These are phyloP conservation scores for Suillus sp. DNA, from an alignment of 768 basidiomycete species.

Conservation along the genomic window DNA sequence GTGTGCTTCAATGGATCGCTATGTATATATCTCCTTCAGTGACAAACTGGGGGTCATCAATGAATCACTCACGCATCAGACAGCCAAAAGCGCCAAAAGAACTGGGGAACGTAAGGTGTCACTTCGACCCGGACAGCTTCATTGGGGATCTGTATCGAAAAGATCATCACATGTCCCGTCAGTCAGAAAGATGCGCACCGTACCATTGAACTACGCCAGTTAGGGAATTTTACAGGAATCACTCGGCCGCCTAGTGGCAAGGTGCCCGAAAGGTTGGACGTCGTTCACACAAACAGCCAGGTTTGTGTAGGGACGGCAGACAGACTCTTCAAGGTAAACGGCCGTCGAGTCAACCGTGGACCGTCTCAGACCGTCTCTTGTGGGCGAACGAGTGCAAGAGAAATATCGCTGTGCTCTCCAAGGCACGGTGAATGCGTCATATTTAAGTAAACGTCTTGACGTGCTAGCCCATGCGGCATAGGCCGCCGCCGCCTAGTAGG, in stretches of 20 bases:
- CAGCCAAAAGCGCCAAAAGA: slow-evolving; percentile 54
- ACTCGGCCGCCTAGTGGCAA: too few species aligned
- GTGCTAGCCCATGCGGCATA: background rate
- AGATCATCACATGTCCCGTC: background rate
- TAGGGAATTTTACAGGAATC: background rate
- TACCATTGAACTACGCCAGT: slow-evolving; percentile 1
- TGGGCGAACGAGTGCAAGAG: background rate
- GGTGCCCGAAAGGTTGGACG: background rate
- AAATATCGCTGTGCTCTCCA: slow-evolving; percentile 1
- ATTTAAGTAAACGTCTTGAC: slow-evolving; percentile 9
- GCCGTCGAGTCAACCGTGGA: slow-evolving; percentile 3
- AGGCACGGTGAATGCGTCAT: slow-evolving; percentile 11
- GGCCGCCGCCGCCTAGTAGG: too few species aligned
- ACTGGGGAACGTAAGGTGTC: slow-evolving; percentile 45
- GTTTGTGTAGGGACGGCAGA: background rate
- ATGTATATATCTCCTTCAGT: background rate
- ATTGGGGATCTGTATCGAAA: background rate
- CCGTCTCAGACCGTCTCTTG: slow-evolving; percentile 1
- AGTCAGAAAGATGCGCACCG: background rate
- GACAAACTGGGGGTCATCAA: background rate
- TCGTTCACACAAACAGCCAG: slow-evolving; percentile 1
- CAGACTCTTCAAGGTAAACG: background rate
- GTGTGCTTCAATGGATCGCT: slow-evolving; percentile 34
- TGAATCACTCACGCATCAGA: slow-evolving; percentile 41
- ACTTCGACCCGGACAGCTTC: slow-evolving; percentile 24